Percentiles rank a stretch among this genome's conserved stretches.
Evolutionary conservation across 306 rosid genomes (phyloP).

Genomic region (Chamaecrista fasciculata): DNA sequence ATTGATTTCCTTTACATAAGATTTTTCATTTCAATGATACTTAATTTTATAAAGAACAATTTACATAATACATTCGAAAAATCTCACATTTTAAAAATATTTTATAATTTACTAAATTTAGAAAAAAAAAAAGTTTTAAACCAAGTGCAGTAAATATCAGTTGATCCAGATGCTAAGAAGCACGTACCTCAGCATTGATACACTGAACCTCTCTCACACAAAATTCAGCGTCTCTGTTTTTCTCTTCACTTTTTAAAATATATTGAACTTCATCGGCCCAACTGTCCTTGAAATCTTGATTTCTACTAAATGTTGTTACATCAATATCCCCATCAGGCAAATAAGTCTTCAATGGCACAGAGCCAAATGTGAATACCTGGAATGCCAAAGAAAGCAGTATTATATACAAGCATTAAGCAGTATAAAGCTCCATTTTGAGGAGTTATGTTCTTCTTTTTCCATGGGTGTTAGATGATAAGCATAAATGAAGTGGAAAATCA

Average conservation of each 20-base stretch:
- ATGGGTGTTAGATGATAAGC: background rate
- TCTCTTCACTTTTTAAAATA: slow-evolving; percentile 53
- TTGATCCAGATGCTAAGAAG: slow-evolving; percentile 6
- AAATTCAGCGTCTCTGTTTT: slow-evolving; percentile 53
- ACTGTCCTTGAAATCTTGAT: slow-evolving; percentile 41
- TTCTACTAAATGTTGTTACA: slow-evolving; percentile 55
- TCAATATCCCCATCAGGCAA: slow-evolving; percentile 93
- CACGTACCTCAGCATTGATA: slow-evolving; percentile 73
- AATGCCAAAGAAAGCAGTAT: slow-evolving; percentile 5
- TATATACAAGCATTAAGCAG: background rate
- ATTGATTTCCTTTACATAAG: too few species aligned
- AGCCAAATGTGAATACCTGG: slow-evolving; percentile 76
- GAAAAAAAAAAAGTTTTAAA: background rate
- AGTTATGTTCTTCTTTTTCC: background rate
- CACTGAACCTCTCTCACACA: slow-evolving; percentile 65
- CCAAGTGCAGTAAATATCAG: background rate
- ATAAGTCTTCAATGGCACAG: slow-evolving; percentile 87
- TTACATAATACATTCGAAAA: too few species aligned
- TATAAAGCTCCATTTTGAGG: slow-evolving; percentile 2
- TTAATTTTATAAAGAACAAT: too few species aligned
- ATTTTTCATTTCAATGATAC: too few species aligned
- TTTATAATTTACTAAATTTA: too few species aligned
- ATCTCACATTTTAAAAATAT: too few species aligned
- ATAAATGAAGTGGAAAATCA: background rate
- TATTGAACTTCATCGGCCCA: slow-evolving; percentile 52